A percentile compares a stretch with the other conserved stretches of the same genome.
Conservation (phyloP, 495 filamentous ascomycete genomes). For the Poronia punctata region DNA sequence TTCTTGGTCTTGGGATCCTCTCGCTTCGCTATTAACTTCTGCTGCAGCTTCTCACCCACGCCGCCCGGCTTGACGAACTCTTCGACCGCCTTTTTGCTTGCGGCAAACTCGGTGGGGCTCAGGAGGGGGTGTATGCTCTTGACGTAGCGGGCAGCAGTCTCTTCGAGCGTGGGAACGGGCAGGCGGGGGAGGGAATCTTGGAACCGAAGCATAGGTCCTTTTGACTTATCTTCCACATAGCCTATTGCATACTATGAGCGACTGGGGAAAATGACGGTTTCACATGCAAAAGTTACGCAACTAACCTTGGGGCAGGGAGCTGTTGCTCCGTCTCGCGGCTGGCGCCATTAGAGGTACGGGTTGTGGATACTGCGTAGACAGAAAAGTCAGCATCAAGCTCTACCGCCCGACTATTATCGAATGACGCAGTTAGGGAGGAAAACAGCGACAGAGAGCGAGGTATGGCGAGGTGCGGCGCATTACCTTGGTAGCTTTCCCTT, state of each 20-base stretch:
- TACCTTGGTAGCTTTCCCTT: constrained; percentile 25
- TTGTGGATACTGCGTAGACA: background rate
- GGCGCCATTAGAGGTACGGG: constrained; percentile 43
- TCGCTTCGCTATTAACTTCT: constrained; percentile 73
- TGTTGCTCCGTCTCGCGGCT: constrained; percentile 46
- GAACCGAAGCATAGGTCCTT: constrained; percentile 90
- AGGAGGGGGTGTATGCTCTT: constrained; percentile 86
- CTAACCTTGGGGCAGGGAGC: constrained; percentile 53
- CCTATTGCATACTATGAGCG: constrained; percentile 41
- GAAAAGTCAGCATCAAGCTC: constrained; percentile 2
- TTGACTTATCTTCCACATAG: constrained; percentile 86
- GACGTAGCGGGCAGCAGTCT: constrained; percentile 84
- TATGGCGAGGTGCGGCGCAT: background rate
- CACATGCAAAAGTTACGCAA: constrained; percentile 13
- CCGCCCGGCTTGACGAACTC: constrained; percentile 79
- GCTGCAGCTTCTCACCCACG: constrained; percentile 76
- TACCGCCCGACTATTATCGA: constrained; percentile 5
- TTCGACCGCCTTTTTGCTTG: constrained; percentile 73
- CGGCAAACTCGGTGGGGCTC: constrained; percentile 61
- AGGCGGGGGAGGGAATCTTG: constrained; percentile 90
- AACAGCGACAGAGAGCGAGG: too few species aligned
- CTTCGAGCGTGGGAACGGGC: constrained; percentile 88
- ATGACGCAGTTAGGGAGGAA: too few species aligned
- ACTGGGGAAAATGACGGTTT: constrained; percentile 1
- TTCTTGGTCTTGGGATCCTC: constrained; percentile 82